Conservation (phyloP, 768 basidiomycete genomes). For the Solioccasus polychromus region DNA sequence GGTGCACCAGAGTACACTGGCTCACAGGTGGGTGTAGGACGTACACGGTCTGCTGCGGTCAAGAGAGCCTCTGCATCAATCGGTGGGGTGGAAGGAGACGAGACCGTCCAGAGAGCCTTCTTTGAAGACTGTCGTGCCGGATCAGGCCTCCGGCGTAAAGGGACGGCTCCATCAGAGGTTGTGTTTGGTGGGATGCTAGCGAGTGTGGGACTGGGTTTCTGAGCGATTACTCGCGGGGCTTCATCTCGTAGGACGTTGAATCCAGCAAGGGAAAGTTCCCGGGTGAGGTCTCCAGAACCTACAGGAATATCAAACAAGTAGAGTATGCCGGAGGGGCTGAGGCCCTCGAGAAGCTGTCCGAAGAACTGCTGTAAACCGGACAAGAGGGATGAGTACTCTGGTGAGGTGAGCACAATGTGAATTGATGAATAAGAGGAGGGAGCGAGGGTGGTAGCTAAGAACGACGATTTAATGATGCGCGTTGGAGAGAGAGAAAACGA, state of each 20-base stretch:
- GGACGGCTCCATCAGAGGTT: conserved; percentile 31
- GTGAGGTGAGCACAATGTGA: conserved; percentile 59
- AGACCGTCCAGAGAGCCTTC: conserved; percentile 86
- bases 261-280: conserved; percentile 63
- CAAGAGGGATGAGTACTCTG: conserved; percentile 59
- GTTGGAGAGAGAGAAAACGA: conserved; percentile 2
- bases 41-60: conserved; percentile 75
- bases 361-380: conserved; percentile 57
- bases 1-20: conserved; percentile 50
- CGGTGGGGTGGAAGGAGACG: conserved; percentile 61
- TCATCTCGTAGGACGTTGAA: conserved; percentile 43
- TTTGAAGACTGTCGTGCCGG: conserved; percentile 67
- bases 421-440: conserved; percentile 59
- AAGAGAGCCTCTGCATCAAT: conserved; percentile 85
- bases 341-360: conserved; percentile 53
- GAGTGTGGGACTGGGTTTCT: conserved; percentile 61
- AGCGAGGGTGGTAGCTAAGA: conserved; percentile 54
- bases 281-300: conserved; percentile 43
- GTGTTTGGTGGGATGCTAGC: no score
- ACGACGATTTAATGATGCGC: neutral
- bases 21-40: conserved; percentile 77
- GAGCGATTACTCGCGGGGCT: conserved; percentile 54
- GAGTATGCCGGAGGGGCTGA: conserved; percentile 67
- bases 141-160: conserved; percentile 52
- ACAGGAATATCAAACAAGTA: conserved; percentile 56